Percentiles rank a stretch among this genome's conserved stretches.
These are phyloP conservation scores for Rhodosporidiobolus odoratus DNA, from an alignment of 768 basidiomycete genomes.

Conservation along the genomic window DNA sequence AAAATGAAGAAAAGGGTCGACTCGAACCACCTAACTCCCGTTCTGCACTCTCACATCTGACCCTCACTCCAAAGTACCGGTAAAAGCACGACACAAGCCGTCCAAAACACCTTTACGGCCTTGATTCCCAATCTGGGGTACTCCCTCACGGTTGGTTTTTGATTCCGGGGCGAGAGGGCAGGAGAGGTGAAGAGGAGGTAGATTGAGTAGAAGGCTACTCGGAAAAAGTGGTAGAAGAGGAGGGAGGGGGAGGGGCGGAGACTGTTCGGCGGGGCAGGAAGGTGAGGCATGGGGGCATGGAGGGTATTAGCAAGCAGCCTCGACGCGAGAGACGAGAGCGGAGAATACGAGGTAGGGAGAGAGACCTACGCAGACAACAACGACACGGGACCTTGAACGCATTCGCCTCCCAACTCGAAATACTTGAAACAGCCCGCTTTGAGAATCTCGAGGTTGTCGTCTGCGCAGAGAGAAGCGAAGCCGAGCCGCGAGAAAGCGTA, in stretches of 20 bases:
- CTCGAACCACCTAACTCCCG: no score
- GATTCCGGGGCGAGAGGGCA: background rate
- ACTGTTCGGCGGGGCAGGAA: no score
- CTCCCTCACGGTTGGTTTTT: constrained; percentile 26
- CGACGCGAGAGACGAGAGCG: constrained; percentile 53
- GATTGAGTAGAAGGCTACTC: constrained; percentile 89
- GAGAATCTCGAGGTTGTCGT: constrained; percentile 49
- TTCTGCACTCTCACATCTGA: constrained; percentile 35
- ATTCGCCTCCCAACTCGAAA: constrained; percentile 86
- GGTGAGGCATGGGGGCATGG: no score
- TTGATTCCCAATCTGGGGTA: constrained; percentile 65
- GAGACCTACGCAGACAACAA: constrained; percentile 79
- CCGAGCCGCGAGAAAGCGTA: no score
- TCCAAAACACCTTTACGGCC: constrained; percentile 63
- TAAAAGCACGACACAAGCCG: constrained; percentile 76
- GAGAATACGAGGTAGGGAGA: no score
- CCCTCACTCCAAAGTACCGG: constrained; percentile 81
- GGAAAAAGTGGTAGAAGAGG: constrained; percentile 86
- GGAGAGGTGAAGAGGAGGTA: constrained; percentile 81
- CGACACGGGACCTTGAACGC: constrained; percentile 78
- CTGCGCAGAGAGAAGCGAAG: no score
- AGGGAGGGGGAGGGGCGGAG: constrained; percentile 71
- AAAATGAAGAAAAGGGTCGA: no score
- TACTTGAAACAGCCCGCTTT: constrained; percentile 86
- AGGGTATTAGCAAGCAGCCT: no score